Evolutionary conservation across 1,284 basidiomycete species (phyloP).

Genomic region (Sparassis latifolia): DNA sequence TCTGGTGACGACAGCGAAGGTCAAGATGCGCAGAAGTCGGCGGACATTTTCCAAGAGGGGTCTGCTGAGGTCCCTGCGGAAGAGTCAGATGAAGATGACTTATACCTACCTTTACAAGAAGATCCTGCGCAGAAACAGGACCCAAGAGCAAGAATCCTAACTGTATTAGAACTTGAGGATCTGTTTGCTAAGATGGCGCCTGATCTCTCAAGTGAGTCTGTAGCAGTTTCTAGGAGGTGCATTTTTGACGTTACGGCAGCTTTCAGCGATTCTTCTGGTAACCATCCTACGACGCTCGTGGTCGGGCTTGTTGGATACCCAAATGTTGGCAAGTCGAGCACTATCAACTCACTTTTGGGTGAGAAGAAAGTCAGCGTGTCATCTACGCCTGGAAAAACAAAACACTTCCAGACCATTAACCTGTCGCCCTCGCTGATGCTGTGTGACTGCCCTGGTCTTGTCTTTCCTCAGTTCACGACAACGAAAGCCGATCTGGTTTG

Average conservation of each 20-base stretch:
- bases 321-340: constrained; percentile 96
- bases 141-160: constrained; percentile 74
- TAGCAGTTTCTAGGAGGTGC: too few species aligned
- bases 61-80: neutral
- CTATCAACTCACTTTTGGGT: constrained; percentile 94
- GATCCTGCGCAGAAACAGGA: constrained; percentile 48
- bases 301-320: constrained; percentile 98
- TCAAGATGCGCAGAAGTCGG: too few species aligned
- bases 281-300: constrained; percentile 63
- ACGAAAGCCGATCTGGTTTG: constrained; percentile 95
- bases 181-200: constrained; percentile 80
- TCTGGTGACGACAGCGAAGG: constrained; percentile 8
- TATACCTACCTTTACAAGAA: constrained; percentile 41
- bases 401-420: constrained; percentile 98
- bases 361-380: constrained; percentile 98
- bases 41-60: too few species aligned
- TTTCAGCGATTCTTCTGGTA: constrained; percentile 60
- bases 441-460: constrained; percentile 98
- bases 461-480: constrained; percentile 97
- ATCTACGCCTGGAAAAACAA: constrained; percentile 96
- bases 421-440: constrained; percentile 83
- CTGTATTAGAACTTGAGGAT: constrained; percentile 86
- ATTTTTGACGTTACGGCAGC: constrained; percentile 31
- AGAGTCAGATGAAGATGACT: constrained; percentile 9
- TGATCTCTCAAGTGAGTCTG: constrained; percentile 55